These are phyloP conservation scores for Fusarium redolens DNA, from an alignment of 2,329 filamentous ascomycete species.

Conservation along the genomic window DNA sequence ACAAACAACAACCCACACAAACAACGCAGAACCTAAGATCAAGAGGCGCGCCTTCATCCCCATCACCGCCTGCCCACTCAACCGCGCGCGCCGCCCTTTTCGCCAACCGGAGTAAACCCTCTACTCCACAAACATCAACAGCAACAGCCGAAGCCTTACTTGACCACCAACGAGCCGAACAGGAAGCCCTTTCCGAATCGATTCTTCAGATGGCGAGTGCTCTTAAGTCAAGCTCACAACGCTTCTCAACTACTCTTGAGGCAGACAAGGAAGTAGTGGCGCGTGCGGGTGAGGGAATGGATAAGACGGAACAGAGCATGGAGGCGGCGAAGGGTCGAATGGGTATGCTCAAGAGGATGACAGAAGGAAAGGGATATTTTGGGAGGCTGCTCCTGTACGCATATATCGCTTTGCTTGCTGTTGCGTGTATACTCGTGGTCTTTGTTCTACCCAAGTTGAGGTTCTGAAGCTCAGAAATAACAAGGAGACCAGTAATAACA, in stretches of 20 bases:
- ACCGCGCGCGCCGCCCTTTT: constrained; percentile 59
- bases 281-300: constrained; percentile 78
- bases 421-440: constrained; percentile 82
- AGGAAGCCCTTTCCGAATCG: constrained; percentile 83
- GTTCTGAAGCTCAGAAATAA: constrained; percentile 58
- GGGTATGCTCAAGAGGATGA: constrained; percentile 81
- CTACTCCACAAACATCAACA: constrained; percentile 54
- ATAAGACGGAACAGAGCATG: constrained; percentile 80
- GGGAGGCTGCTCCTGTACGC: constrained; percentile 85
- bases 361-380: constrained; percentile 89
- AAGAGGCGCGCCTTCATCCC: constrained; percentile 43
- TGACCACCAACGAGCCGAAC: constrained; percentile 81
- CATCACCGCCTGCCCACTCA: constrained; percentile 45
- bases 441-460: constrained; percentile 89
- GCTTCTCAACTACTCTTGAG: constrained; percentile 78
- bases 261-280: constrained; percentile 77
- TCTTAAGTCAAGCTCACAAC: constrained; percentile 79
- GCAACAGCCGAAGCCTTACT: constrained; percentile 77
- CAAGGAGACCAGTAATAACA: neutral
- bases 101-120: constrained; percentile 52
- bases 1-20: constrained; percentile 44
- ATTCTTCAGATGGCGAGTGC: constrained; percentile 83
- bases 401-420: constrained; percentile 84
- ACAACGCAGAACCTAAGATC: constrained; percentile 52
- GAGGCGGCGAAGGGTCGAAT: constrained; percentile 81